Evolutionary conservation across 2,329 filamentous ascomycete genomes (phyloP).

Genomic region (Colletotrichum gloeosporioides): DNA sequence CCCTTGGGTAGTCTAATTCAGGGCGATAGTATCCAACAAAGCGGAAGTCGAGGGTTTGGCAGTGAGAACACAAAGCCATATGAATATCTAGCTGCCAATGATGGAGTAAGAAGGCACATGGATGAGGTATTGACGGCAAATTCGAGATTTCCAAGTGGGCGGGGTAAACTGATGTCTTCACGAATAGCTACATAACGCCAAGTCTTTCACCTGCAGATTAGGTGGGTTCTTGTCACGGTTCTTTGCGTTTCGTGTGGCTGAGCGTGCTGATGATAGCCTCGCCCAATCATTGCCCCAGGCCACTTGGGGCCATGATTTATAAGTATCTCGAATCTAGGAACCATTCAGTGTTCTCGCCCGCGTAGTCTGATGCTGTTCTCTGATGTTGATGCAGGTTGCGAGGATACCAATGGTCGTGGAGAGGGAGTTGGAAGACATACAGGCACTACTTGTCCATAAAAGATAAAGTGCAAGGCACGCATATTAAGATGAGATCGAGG

Average conservation of each 20-base stretch:
- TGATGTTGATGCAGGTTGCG: background rate
- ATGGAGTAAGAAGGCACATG: background rate
- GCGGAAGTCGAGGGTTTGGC: background rate
- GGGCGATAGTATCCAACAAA: background rate
- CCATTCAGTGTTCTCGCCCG: background rate
- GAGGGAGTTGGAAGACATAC: too few relatives aligned
- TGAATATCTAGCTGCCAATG: background rate
- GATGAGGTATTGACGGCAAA: background rate
- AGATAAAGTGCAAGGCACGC: too few relatives aligned
- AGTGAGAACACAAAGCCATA: background rate
- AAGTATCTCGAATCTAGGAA: background rate
- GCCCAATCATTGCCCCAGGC: background rate
- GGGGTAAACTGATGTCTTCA: background rate
- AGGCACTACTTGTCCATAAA: too few relatives aligned
- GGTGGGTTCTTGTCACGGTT: background rate
- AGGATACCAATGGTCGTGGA: background rate
- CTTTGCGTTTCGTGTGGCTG: accelerated
- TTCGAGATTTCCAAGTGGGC: background rate
- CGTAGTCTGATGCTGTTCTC: background rate
- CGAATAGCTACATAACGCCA: background rate
- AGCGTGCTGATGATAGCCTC: background rate
- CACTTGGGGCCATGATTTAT: accelerated
- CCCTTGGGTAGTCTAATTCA: background rate
- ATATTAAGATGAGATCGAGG: too few relatives aligned
- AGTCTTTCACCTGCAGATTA: background rate